Conservation (phyloP, 176 grass and related monocot genomes). For the Triticum monococcum region DNA sequence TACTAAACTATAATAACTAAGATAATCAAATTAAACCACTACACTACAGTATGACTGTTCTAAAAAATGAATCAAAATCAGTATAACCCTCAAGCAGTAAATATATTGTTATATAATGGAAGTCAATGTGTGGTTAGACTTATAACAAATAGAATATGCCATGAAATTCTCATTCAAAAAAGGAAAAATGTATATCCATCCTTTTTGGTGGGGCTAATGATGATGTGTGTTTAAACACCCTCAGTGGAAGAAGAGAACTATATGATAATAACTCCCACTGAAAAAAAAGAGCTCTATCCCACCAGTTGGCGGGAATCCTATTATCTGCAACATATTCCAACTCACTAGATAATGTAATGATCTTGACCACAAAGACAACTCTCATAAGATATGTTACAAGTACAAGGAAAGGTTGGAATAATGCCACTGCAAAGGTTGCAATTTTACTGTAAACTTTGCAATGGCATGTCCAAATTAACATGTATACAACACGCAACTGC, state of each 20-base stretch:
- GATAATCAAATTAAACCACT: slow-evolving; percentile 11
- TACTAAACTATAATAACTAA: slow-evolving; percentile 4
- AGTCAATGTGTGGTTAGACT: neutral
- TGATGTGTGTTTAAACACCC: slow-evolving; percentile 1
- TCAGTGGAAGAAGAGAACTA: neutral
- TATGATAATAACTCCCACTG: neutral
- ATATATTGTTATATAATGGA: neutral
- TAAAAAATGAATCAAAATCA: neutral
- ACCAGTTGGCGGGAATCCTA: neutral
- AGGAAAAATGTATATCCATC: neutral
- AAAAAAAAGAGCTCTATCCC: neutral
- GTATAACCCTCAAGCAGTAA: neutral
- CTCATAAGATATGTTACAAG: neutral
- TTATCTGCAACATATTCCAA: neutral
- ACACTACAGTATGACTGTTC: neutral
- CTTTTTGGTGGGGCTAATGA: neutral
- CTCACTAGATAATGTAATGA: neutral
- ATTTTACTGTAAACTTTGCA: neutral
- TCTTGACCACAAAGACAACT: neutral
- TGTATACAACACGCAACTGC: neutral
- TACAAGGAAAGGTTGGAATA: neutral
- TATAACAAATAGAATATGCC: neutral
- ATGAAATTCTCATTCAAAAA: neutral
- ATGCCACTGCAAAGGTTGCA: neutral
- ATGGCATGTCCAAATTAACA: neutral